phyloP scores from a whole-genome alignment of 2,329 filamentous ascomycete species.

The Gremmenia infestans region DNA sequence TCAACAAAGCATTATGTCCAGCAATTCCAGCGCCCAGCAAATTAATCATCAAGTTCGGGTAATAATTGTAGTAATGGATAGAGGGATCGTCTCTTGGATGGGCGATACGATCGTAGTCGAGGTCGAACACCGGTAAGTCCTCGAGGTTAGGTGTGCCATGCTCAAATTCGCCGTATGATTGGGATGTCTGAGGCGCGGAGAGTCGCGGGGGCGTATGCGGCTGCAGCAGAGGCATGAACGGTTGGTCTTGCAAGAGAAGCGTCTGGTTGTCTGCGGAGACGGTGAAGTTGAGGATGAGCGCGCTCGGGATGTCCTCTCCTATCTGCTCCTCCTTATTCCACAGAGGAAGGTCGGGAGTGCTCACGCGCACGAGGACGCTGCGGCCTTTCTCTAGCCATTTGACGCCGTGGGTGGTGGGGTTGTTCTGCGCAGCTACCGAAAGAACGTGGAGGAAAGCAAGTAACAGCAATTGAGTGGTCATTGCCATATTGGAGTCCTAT shows the following conservation, averaged over 20 bases:
- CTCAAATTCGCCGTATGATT: neutral
- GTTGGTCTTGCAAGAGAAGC: conserved; percentile 17
- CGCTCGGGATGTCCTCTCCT: conserved; percentile 10
- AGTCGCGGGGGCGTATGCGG: conserved; percentile 14
- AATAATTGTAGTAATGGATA: conserved; percentile 3
- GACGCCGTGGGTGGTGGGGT: conserved; percentile 2
- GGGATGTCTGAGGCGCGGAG: conserved; percentile 12
- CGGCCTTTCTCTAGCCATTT: conserved; percentile 17
- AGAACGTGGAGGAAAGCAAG: neutral
- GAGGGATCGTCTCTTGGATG: conserved; percentile 6
- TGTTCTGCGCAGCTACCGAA: neutral
- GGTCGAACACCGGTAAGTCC: neutral
- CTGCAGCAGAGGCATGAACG: conserved; percentile 16
- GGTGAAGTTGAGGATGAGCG: conserved; percentile 20
- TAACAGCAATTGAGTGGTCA: neutral
- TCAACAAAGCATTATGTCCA: conserved; percentile 2
- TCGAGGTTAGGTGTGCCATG: neutral
- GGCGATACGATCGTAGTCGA: conserved; percentile 9
- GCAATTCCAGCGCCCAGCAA: conserved; percentile 8
- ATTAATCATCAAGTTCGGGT: conserved; percentile 3
- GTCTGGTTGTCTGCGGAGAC: conserved; percentile 17
- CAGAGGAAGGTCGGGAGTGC: conserved; percentile 14
- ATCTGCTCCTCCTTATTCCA: conserved; percentile 11
- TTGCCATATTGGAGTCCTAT: neutral
- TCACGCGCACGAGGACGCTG: conserved; percentile 15